Percentiles rank a stretch among this genome's conserved stretches.
These are phyloP conservation scores for Yarrowia alimentaria DNA, from an alignment of 805 yeast genomes.

Conservation along the genomic window DNA sequence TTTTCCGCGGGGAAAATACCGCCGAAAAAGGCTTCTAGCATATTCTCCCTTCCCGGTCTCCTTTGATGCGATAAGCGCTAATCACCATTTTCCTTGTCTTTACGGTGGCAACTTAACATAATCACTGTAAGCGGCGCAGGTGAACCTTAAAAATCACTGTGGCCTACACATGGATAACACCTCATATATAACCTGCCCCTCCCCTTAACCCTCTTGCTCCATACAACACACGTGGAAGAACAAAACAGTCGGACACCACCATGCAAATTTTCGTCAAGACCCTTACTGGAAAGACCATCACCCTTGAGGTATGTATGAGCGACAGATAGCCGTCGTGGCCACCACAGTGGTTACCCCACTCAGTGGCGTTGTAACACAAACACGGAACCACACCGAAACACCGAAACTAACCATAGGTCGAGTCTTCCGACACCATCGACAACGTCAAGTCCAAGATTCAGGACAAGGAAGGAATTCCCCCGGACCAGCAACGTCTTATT, in stretches of 20 bases:
- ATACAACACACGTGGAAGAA: slow-evolving; percentile 3
- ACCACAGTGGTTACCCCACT: too few relatives aligned
- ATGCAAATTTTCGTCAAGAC: slow-evolving; percentile 81
- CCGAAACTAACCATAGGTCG: slow-evolving; percentile 49
- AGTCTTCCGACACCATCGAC: slow-evolving; percentile 92
- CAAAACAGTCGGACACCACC: slow-evolving; percentile 26
- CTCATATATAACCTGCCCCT: slow-evolving; percentile 27
- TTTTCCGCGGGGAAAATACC: neutral
- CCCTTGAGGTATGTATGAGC: slow-evolving; percentile 60
- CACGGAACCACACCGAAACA: neutral
- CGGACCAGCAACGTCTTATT: slow-evolving; percentile 92
- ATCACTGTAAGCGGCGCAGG: slow-evolving; percentile 26
- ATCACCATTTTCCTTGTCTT: slow-evolving; percentile 19
- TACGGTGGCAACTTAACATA: slow-evolving; percentile 27
- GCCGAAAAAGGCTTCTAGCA: neutral
- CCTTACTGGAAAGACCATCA: slow-evolving; percentile 85
- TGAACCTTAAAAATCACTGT: neutral
- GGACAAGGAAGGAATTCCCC: slow-evolving; percentile 95
- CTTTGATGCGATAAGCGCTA: slow-evolving; percentile 21
- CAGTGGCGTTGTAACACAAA: neutral
- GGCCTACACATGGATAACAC: slow-evolving; percentile 21
- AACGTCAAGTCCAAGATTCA: slow-evolving; percentile 92
- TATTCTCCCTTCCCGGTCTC: neutral
- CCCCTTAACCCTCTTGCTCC: slow-evolving; percentile 10
- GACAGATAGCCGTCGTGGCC: too few relatives aligned